phyloP scores from a whole-genome alignment of 225 moss, liverwort and hornwort species.

The Antitrichia curtipendula region DNA sequence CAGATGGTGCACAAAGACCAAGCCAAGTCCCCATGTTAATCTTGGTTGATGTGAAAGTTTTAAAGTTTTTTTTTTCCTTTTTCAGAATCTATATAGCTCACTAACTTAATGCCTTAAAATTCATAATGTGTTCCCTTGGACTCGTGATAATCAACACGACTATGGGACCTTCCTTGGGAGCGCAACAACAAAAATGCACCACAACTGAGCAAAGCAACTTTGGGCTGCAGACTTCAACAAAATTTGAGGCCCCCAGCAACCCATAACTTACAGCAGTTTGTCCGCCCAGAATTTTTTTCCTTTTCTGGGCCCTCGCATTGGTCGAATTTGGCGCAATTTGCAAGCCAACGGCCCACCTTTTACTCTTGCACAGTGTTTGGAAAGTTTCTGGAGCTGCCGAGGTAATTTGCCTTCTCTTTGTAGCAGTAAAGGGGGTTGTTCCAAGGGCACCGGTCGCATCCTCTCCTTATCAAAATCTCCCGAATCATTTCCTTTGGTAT shows the following conservation, averaged over 20 bases:
- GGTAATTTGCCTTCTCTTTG: neutral
- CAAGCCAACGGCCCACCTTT: neutral
- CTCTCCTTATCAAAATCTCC: neutral
- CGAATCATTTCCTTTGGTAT: accelerated
- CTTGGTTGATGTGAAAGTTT: neutral
- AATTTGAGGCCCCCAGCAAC: neutral
- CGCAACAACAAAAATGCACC: neutral
- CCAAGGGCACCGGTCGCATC: neutral
- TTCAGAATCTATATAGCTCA: neutral
- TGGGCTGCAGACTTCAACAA: neutral
- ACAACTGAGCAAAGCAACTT: neutral
- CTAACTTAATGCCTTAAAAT: neutral
- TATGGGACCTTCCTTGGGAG: neutral
- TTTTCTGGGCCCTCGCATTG: neutral
- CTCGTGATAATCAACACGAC: neutral
- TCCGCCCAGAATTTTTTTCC: neutral
- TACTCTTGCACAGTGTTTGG: neutral
- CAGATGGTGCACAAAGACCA: neutral
- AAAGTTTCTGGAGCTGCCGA: neutral
- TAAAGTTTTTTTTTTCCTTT: neutral
- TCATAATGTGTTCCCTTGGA: neutral
- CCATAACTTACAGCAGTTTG: no score
- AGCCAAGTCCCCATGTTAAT: neutral
- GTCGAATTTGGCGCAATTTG: neutral
- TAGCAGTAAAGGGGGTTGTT: accelerated